Evolutionary conservation across 257 asterid genomes (phyloP).

Genomic region (Solanum dulcamara): DNA sequence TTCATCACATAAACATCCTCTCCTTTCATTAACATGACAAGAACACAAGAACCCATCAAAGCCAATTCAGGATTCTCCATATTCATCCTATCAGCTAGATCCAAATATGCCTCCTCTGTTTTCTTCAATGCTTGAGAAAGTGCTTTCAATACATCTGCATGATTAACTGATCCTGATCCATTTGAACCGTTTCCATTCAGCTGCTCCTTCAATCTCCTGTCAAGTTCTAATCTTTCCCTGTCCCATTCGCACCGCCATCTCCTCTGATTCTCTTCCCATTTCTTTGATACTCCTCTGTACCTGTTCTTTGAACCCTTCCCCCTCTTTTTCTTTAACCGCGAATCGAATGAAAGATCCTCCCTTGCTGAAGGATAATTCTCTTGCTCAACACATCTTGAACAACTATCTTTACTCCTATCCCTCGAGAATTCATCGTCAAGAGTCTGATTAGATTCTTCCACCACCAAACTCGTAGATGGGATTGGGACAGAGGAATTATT

Average conservation of each 20-base stretch:
- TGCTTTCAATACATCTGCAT: conserved; percentile 66
- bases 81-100: conserved; percentile 68
- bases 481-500: conserved; percentile 6
- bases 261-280: conserved; percentile 84
- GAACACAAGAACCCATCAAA: conserved; percentile 94
- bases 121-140: conserved; percentile 60
- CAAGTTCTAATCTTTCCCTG: conserved; percentile 86
- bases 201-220: conserved; percentile 59
- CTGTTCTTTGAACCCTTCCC: conserved; percentile 32
- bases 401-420: conserved; percentile 48
- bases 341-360: conserved; percentile 18
- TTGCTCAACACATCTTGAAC: conserved; percentile 51
- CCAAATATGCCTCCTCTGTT: conserved; percentile 76
- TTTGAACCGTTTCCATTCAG: conserved; percentile 26
- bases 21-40: conserved; percentile 92
- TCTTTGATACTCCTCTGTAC: conserved; percentile 46
- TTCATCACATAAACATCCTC: conserved; percentile 90
- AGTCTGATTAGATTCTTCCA: conserved; percentile 5
- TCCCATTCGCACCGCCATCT: conserved; percentile 94
- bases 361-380: conserved; percentile 40
- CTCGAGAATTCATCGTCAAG: conserved; percentile 19
- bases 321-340: conserved; percentile 20
- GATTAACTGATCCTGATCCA: conserved; percentile 32
- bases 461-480: neutral
- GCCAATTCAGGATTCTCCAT: conserved; percentile 92